Base-by-base conservation (phyloP, 176 grass and related monocot genomes). In the Oryza meyeriana region DNA sequence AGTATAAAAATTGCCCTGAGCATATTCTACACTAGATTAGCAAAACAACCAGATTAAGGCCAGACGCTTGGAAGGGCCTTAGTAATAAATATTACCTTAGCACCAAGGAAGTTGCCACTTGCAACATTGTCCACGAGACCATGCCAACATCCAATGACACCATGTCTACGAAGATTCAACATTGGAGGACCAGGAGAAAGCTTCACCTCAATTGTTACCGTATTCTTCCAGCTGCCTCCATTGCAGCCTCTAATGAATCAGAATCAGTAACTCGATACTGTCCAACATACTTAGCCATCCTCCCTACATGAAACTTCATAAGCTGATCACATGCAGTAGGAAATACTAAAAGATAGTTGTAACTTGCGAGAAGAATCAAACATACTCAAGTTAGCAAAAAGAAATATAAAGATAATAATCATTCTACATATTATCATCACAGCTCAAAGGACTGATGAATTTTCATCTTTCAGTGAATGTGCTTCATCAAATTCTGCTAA, bases 151-250 rank as follows among this genome's bases (percentile, higher is more conserved):
- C 88, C 91, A 87, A 82, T 95, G 52, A 81, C 79, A 72, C 92
- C 95, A 79, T 98, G 92, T 82, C 90, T 90, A 74, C 92, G 88
- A 32, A 95, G 92, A 89, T 90, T 95, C 44, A 91, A 69, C 89
- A 93, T 98, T 64, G 95, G 89, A 71, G 95, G 95, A n/a, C 92
- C 95, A 84, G 92, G 95, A 86, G 95, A 98, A 79, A 98, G 92
- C 69, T 98, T 98, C 84, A 92, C 84, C 65, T 98, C 92, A 90
- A 98, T 88, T 16, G 71, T 92, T 31, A 72, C 39, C 64, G 71
- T 81, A 93, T 83, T 31, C 92, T 98, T 68, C 95, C 95, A 89
- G 92, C 91, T 86, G 93, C 95, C 79, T 98, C 95, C 95, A 90
- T 91, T 78, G 96, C 95, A 77, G 87, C 92, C 61, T 93, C 86